Conservation (phyloP, 768 basidiomycete genomes). For the Gautieria morchelliformis region DNA sequence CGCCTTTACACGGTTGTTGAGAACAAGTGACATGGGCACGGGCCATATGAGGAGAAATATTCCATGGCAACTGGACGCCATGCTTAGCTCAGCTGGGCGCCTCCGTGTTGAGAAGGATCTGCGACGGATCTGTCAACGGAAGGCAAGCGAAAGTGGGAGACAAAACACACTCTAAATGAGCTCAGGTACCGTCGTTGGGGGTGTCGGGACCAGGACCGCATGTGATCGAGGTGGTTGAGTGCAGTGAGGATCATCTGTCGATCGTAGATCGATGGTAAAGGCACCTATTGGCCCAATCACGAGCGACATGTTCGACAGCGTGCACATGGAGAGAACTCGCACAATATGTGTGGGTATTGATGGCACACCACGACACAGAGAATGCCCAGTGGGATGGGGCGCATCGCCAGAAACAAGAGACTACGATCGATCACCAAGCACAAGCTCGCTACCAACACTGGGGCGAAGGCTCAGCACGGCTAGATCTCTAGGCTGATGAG, state of each 20-base stretch:
- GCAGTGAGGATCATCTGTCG: slow-evolving; percentile 4
- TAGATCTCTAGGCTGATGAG: slow-evolving; percentile 25
- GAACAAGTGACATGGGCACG: no score
- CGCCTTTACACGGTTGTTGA: no score
- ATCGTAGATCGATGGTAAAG: background rate
- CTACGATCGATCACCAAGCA: slow-evolving; percentile 17
- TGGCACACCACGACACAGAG: no score
- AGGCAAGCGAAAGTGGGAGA: slow-evolving; percentile 6
- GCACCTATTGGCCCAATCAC: background rate
- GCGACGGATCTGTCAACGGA: slow-evolving; percentile 14
- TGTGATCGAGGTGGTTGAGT: slow-evolving; percentile 19
- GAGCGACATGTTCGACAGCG: slow-evolving; percentile 35
- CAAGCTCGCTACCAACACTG: background rate
- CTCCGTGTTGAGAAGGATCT: slow-evolving; percentile 27
- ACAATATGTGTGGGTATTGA: no score
- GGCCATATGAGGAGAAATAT: slow-evolving; percentile 20
- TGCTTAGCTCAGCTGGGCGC: slow-evolving; percentile 21
- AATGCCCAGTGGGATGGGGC: slow-evolving; percentile 19
- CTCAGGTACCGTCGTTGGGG: no score
- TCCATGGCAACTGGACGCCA: slow-evolving; percentile 23
- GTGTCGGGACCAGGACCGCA: no score
- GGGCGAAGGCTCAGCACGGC: no score
- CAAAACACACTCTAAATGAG: slow-evolving; percentile 23
- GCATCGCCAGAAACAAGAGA: slow-evolving; percentile 28
- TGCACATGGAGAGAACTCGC: slow-evolving; percentile 24